Base-by-base conservation (phyloP, 1,139 yeast genomes). In the Candida glucosophila region DNA sequence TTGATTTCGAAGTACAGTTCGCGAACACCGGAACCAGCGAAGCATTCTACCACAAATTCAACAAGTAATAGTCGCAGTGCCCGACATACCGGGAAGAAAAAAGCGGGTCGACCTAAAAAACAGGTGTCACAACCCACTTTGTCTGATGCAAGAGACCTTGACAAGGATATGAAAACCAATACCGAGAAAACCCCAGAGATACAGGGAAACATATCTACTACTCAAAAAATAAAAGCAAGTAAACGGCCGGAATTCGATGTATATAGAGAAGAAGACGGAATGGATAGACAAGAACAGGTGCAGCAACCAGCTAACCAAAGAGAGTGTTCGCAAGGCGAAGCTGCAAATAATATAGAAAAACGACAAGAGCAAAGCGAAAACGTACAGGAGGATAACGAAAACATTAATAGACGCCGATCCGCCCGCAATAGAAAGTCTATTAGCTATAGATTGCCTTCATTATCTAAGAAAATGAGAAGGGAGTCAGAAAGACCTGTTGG, bases 401-500 rank as follows among this genome's bases (percentile, higher is more conserved):
- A n/a, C 9, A 25, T 15, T 12, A 15, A 5, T 6, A 18, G 12
- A 9, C 31, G 33, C 22, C 27, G 39, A 20, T 28, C 34, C 4
- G 21, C 31, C 5, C 36, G 56, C 29, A 29, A 24, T 7, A 47
- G 41, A 28, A 39, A 35, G 37, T 62, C 68, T 6, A 73, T 82
- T 5, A 75, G 75, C 43, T 83, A 82, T 43, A 74, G 75, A 10
- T 64, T 77, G 17, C 83, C 90, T 0, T 73, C 88, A 1, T 47
- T 79, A 29, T 60, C 78, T 19, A 70, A 67, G 10, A 82, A 81
- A 41, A 67, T 79, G 76, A 66, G 94, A 42, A 60, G 94, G 36
- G 75, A 77, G 20, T 64, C 78, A 0, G 78, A 60, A 19, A 62
- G 64, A 35, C 54, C 77, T 24, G 69, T 69, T 6, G 80, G 75